Percentiles rank a stretch among this genome's conserved stretches.
phyloP scores from a whole-genome alignment of 768 basidiomycete genomes.

The Pulveroboletus frians region DNA sequence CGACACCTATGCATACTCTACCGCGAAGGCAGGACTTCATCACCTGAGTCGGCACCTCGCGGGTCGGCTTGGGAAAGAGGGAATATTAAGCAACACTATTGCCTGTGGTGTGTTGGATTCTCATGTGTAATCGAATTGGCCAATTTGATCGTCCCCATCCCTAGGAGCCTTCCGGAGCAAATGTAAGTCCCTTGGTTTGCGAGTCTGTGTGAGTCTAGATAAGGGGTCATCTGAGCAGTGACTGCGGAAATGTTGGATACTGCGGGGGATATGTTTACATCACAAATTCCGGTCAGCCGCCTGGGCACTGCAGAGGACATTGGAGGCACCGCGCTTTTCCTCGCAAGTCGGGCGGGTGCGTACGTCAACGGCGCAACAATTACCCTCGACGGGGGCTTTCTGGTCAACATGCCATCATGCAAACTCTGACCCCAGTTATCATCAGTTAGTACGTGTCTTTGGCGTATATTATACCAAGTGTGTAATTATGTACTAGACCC shows the following conservation, averaged over 20 bases:
- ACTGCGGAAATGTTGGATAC: slow-evolving; percentile 48
- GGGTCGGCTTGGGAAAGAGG: slow-evolving; percentile 49
- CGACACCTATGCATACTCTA: slow-evolving; percentile 63
- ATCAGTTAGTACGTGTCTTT: too few species aligned
- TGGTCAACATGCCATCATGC: slow-evolving; percentile 37
- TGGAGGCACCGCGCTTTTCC: slow-evolving; percentile 56
- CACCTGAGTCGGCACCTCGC: slow-evolving; percentile 58
- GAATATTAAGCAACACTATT: slow-evolving; percentile 58
- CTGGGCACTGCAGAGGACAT: slow-evolving; percentile 64
- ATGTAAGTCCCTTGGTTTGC: slow-evolving; percentile 23
- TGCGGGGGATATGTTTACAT: slow-evolving; percentile 40
- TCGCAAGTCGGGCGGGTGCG: slow-evolving; percentile 54
- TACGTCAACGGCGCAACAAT: slow-evolving; percentile 64
- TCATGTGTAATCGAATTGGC: neutral
- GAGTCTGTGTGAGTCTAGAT: neutral
- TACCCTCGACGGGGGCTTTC: slow-evolving; percentile 54
- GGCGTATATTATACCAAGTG: neutral
- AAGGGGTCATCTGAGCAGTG: slow-evolving; percentile 34
- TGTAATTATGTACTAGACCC: slow-evolving; percentile 1
- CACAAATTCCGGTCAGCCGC: slow-evolving; percentile 43
- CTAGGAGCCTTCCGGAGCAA: slow-evolving; percentile 40
- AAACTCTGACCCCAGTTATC: slow-evolving; percentile 25
- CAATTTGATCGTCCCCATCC: neutral
- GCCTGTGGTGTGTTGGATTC: slow-evolving; percentile 45
- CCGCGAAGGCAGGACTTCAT: slow-evolving; percentile 58